A percentile compares a stretch with the other conserved stretches of the same genome.
These are phyloP conservation scores for Conticribra weissflogii DNA, from an alignment of 108 stramenopile genomes.

Conservation along the genomic window DNA sequence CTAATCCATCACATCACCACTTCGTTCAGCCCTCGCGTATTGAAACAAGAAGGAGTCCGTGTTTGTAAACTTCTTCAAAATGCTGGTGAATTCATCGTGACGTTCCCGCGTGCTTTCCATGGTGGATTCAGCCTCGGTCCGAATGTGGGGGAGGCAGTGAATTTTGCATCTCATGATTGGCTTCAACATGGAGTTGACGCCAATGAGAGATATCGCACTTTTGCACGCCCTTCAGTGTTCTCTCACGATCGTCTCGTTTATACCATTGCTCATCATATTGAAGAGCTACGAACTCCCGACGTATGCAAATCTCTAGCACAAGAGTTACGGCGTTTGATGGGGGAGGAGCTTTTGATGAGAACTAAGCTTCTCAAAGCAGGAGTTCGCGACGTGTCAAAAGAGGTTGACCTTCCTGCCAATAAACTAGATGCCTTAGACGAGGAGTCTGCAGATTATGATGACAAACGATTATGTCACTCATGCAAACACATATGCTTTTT, in stretches of 20 bases:
- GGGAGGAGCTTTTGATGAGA: conserved; percentile 71
- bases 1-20: conserved; percentile 95
- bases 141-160: conserved; percentile 96
- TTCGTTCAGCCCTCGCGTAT: conserved; percentile 88
- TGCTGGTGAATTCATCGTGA: conserved; percentile 94
- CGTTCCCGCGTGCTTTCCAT: conserved; percentile 97
- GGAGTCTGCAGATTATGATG: conserved; percentile 90
- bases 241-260: conserved; percentile 91
- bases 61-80: conserved; percentile 91
- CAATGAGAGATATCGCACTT: conserved; percentile 89
- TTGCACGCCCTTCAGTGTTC: conserved; percentile 88
- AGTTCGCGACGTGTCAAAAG: conserved; percentile 78
- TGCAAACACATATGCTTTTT: conserved; percentile 95
- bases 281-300: conserved; percentile 64
- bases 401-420: conserved; percentile 72
- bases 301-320: conserved; percentile 61
- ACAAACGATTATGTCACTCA: conserved; percentile 86
- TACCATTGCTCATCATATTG: conserved; percentile 85
- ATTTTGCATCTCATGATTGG: conserved; percentile 95
- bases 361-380: conserved; percentile 63
- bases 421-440: conserved; percentile 82
- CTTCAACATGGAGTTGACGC: conserved; percentile 90
- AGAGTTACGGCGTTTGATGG: conserved; percentile 75
- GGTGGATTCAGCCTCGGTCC: conserved; percentile 96
- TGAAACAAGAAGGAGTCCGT: conserved; percentile 82